A percentile compares a stretch with the other conserved stretches of the same genome.
phyloP scores from a whole-genome alignment of 2,329 filamentous ascomycete species.

The Cladosporium sp. region DNA sequence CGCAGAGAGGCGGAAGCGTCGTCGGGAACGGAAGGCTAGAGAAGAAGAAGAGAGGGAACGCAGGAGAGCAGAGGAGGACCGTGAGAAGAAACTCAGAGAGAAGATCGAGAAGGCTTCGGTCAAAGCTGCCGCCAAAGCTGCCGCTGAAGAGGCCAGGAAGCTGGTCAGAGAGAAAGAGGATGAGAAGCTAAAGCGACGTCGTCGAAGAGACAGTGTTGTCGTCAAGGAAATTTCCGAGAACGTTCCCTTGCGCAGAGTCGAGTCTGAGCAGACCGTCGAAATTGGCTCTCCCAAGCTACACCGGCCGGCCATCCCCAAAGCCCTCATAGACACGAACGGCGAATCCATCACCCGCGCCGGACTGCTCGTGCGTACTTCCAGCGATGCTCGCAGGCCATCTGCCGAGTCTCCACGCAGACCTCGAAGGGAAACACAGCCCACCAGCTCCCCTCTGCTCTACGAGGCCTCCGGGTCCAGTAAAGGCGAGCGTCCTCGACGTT shows the following conservation, averaged over 20 bases:
- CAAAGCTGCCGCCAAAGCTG: conserved; percentile 14
- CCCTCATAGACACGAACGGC: conserved; percentile 3
- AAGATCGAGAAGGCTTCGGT: conserved; percentile 13
- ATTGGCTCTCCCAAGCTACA: conserved; percentile 13
- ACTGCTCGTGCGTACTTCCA: conserved; percentile 15
- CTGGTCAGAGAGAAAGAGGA: conserved; percentile 16
- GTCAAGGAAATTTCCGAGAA: conserved; percentile 1
- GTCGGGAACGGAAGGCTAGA: conserved; percentile 8
- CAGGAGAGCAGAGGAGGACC: conserved; percentile 2
- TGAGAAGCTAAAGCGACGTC: background rate
- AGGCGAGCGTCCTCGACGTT: background rate
- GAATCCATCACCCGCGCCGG: conserved; percentile 14
- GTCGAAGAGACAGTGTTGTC: conserved; percentile 19
- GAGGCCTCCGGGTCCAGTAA: background rate
- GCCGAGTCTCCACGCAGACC: background rate
- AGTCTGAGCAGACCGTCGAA: conserved; percentile 1
- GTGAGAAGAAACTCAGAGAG: background rate
- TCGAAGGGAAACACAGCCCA: background rate
- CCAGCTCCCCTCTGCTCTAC: background rate
- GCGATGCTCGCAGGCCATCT: background rate
- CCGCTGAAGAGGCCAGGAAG: conserved; percentile 17
- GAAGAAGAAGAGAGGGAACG: conserved; percentile 6
- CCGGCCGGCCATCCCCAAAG: conserved; percentile 7
- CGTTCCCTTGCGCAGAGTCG: conserved; percentile 2
- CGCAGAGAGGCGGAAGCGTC: conserved; percentile 11